Conservation (phyloP, 139 green algal species). For the Desmodesmus armatus region DNA sequence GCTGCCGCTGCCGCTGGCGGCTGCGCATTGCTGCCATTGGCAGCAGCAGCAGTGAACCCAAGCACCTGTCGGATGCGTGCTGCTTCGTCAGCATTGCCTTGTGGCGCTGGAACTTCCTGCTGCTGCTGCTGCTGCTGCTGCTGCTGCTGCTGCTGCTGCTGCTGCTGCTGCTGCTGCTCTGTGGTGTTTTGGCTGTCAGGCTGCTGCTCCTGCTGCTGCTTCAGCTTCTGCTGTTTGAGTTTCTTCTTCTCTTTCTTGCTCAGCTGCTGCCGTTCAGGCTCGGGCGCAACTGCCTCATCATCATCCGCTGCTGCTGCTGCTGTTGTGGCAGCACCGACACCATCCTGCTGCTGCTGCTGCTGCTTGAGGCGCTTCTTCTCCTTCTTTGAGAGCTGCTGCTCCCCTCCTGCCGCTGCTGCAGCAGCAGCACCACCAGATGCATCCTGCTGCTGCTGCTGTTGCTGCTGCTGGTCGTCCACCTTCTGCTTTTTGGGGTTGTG, state of each 20-base stretch:
- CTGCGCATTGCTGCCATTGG: neutral
- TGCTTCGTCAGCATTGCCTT: slow-evolving; percentile 80
- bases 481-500: too few relatives aligned
- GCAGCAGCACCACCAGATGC: too few relatives aligned
- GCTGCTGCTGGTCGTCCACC: too few relatives aligned
- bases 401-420: neutral
- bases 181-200: neutral
- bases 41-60: slow-evolving; percentile 47
- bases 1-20: neutral
- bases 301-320: slow-evolving; percentile 30
- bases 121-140: neutral
- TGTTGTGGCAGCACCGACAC: neutral
- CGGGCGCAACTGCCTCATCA: neutral
- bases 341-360: slow-evolving; percentile 12
- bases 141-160: slow-evolving; percentile 9
- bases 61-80: slow-evolving; percentile 64
- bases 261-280: slow-evolving; percentile 3
- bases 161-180: slow-evolving; percentile 20
- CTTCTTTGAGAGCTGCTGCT: slow-evolving; percentile 33
- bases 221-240: neutral
- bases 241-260: slow-evolving; percentile 1
- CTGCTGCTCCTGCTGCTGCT: neutral
- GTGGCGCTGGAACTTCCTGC: neutral
- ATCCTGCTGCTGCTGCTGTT: slow-evolving; percentile 10
- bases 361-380: slow-evolving; percentile 26